Conservation (phyloP, 2,329 filamentous ascomycete genomes). For the Zymoseptoria passerinii region DNA sequence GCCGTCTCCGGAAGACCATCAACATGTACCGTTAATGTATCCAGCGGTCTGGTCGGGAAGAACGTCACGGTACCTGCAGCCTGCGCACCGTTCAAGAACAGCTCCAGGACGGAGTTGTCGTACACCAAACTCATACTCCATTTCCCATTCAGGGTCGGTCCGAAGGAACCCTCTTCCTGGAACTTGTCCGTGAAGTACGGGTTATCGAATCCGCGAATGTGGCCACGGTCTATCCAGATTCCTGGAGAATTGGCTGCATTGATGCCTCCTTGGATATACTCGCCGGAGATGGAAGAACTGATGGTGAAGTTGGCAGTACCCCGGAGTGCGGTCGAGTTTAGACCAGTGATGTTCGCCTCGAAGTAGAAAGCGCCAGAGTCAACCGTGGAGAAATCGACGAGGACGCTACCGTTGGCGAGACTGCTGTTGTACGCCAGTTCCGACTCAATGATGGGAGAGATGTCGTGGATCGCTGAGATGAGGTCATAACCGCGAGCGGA, state of each 20-base stretch:
- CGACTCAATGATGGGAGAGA: constrained; percentile 40
- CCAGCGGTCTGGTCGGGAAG: constrained; percentile 40
- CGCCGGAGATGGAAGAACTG: constrained; percentile 41
- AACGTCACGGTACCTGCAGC: constrained; percentile 45
- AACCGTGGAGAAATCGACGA: constrained; percentile 45
- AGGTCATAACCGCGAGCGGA: constrained; percentile 46
- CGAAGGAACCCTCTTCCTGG: constrained; percentile 27
- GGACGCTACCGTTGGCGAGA: constrained; percentile 42
- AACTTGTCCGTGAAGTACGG: constrained; percentile 51
- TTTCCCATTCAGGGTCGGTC: constrained; percentile 19
- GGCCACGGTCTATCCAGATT: constrained; percentile 44
- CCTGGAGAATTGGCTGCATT: constrained; percentile 34
- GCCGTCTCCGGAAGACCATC: constrained; percentile 31
- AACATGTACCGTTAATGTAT: constrained; percentile 31
- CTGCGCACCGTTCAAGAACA: constrained; percentile 47
- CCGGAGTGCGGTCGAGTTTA: constrained; percentile 25
- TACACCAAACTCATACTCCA: constrained; percentile 44
- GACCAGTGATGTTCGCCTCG: constrained; percentile 44
- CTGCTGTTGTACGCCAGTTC: constrained; percentile 38
- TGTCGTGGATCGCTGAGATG: constrained; percentile 43
- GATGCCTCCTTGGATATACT: constrained; percentile 44
- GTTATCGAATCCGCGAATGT: constrained; percentile 44
- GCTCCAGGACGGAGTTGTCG: constrained; percentile 48
- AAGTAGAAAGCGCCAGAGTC: constrained; percentile 47
- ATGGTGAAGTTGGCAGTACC: constrained; percentile 47